Conservation (phyloP, 371 early-diverging fungal genomes). For the Mortierella sp. region DNA sequence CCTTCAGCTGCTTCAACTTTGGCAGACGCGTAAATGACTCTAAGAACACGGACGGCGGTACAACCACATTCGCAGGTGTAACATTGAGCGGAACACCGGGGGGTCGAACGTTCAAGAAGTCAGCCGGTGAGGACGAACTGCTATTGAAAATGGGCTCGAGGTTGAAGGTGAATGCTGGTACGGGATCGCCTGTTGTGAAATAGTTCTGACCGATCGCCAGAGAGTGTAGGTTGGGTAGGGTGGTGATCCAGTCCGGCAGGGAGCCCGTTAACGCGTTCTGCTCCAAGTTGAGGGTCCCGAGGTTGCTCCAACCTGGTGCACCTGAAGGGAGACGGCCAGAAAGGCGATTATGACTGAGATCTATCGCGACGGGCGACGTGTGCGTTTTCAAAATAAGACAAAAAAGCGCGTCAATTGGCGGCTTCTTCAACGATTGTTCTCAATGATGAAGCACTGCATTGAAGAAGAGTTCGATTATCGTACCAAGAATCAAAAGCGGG, state of each 20-base stretch:
- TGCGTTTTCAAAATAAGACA: too few relatives aligned
- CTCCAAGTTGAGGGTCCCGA: constrained; percentile 37
- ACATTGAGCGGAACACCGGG: constrained; percentile 5
- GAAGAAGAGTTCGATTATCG: background rate
- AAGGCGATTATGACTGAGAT: constrained; percentile 42
- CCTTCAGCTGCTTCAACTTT: constrained; percentile 30
- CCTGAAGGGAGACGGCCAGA: constrained; percentile 34
- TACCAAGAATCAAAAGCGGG: constrained; percentile 37
- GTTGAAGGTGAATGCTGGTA: constrained; percentile 26
- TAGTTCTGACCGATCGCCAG: constrained; percentile 41
- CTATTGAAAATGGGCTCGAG: constrained; percentile 15
- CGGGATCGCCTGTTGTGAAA: constrained; percentile 33
- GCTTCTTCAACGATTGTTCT: background rate
- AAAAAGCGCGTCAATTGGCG: background rate
- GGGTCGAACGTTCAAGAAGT: background rate
- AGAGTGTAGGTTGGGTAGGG: constrained; percentile 39
- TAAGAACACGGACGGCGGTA: constrained; percentile 27
- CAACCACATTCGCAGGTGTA: constrained; percentile 8
- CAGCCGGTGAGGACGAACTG: background rate
- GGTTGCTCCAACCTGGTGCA: constrained; percentile 18
- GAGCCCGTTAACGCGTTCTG: constrained; percentile 24
- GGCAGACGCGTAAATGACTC: constrained; percentile 29
- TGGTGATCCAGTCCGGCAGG: constrained; percentile 32
- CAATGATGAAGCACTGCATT: background rate
- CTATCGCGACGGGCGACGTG: background rate